These are phyloP conservation scores for Protomyces macrosporus DNA, from an alignment of 1,139 yeast species.

Conservation along the genomic window DNA sequence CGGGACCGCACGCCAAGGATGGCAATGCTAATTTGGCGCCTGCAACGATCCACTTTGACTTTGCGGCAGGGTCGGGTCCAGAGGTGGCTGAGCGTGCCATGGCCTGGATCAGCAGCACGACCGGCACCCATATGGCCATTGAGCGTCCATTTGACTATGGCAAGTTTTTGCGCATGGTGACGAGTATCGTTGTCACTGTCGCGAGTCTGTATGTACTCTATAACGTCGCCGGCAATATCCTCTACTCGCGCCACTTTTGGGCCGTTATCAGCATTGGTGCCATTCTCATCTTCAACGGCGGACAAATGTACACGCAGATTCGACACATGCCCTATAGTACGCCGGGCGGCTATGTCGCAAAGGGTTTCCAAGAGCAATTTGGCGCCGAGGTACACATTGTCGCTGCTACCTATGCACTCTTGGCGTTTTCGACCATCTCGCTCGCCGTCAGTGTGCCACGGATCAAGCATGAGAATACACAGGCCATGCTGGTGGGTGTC, in stretches of 20 bases:
- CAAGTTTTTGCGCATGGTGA: conserved; percentile 30
- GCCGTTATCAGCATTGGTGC: conserved; percentile 55
- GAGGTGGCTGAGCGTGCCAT: conserved; percentile 13
- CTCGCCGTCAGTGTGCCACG: conserved; percentile 52
- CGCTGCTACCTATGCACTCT: conserved; percentile 40
- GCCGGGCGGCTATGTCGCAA: conserved; percentile 56
- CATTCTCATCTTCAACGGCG: conserved; percentile 70
- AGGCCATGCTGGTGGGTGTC: conserved; percentile 46
- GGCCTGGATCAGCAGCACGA: conserved; percentile 5
- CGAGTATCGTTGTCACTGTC: conserved; percentile 36
- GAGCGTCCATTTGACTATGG: conserved; percentile 56
- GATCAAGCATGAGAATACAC: conserved; percentile 43
- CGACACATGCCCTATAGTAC: conserved; percentile 69
- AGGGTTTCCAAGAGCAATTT: conserved; percentile 67
- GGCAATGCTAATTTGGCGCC: conserved; percentile 41
- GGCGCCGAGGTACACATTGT: conserved; percentile 80
- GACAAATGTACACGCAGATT: conserved; percentile 89
- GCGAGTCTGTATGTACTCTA: conserved; percentile 37
- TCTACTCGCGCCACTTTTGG: conserved; percentile 55
- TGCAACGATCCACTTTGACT: conserved; percentile 18
- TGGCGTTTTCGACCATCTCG: conserved; percentile 43
- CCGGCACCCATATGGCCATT: conserved; percentile 35
- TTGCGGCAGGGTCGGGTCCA: background rate
- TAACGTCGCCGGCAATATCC: conserved; percentile 37
- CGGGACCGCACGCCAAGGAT: conserved; percentile 26